Percentiles rank a stretch among this genome's conserved stretches.
phyloP scores from a whole-genome alignment of 1,284 basidiomycete species.

The Ganoderma meredithae region DNA sequence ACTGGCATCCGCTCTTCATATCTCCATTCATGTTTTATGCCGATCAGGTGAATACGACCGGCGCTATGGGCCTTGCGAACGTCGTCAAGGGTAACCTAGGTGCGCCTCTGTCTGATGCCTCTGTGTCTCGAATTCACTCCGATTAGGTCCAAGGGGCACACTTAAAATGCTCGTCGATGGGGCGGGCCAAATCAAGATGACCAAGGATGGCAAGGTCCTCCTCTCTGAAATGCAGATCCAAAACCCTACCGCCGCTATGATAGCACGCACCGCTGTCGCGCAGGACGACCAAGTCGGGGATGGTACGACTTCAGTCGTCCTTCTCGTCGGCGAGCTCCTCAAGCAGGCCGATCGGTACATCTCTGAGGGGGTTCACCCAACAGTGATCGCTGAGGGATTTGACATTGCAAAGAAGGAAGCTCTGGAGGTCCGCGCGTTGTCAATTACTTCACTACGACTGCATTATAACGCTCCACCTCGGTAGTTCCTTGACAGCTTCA shows the following conservation, averaged over 20 bases:
- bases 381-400: conserved; percentile 94
- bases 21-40: not conserved
- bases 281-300: conserved; percentile 99
- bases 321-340: conserved; percentile 96
- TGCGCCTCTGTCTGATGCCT: conserved; percentile 44
- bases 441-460: not conserved
- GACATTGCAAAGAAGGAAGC: conserved; percentile 98
- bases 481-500: conserved; percentile 94
- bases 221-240: conserved; percentile 99
- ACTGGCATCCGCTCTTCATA: not conserved
- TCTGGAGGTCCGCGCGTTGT: conserved; percentile 72
- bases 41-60: conserved; percentile 83
- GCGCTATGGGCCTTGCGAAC: conserved; percentile 96
- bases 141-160: conserved; percentile 89
- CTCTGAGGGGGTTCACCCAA: conserved; percentile 97
- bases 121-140: not conserved
- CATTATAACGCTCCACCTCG: conserved; percentile 1
- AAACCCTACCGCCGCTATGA: conserved; percentile 99
- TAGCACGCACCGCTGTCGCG: conserved; percentile 96
- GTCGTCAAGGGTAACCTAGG: conserved; percentile 98
- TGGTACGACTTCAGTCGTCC: conserved; percentile 97
- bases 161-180: conserved; percentile 99
- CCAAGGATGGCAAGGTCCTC: conserved; percentile 99
- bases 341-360: conserved; percentile 99
- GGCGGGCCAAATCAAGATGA: conserved; percentile 99